These are phyloP conservation scores for Platanus orientalis DNA, from an alignment of 164 flowering plant species.

Conservation along the genomic window DNA sequence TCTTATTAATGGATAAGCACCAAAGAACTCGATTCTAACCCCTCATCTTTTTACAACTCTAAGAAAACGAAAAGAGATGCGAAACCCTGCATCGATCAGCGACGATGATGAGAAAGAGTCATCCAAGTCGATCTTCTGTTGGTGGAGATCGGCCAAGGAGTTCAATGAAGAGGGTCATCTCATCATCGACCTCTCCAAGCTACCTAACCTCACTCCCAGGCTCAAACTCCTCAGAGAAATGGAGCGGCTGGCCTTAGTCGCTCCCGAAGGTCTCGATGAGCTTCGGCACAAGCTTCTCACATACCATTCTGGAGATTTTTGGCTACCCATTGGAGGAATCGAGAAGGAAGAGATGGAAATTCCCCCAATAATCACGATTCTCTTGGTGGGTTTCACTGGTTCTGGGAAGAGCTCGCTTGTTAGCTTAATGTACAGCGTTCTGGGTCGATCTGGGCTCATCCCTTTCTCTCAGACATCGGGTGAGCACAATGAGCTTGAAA, in stretches of 20 bases:
- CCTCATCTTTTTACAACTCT: too few relatives aligned
- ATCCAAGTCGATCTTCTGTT: constrained; percentile 19
- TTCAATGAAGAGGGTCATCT: constrained; percentile 25
- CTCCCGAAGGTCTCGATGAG: constrained; percentile 58
- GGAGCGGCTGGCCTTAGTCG: constrained; percentile 60
- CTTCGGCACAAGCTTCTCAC: constrained; percentile 56
- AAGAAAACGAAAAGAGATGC: constrained; percentile 12
- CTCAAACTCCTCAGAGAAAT: constrained; percentile 55
- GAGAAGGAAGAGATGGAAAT: constrained; percentile 60
- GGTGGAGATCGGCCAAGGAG: constrained; percentile 57
- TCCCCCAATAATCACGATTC: constrained; percentile 44
- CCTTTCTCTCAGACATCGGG: constrained; percentile 77
- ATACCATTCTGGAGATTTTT: constrained; percentile 67
- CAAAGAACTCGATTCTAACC: too few relatives aligned
- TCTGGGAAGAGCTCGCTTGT: constrained; percentile 76
- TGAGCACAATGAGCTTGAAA: constrained; percentile 5
- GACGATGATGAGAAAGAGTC: constrained; percentile 30
- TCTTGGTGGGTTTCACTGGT: constrained; percentile 56
- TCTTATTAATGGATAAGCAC: too few relatives aligned
- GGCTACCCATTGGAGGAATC: constrained; percentile 64
- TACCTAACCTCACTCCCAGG: constrained; percentile 42
- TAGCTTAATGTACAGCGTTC: constrained; percentile 71
- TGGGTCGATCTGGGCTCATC: constrained; percentile 64
- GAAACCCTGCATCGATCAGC: constrained; percentile 11
- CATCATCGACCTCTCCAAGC: constrained; percentile 26